Evolutionary conservation across 768 basidiomycete genomes (phyloP).

Genomic region (Suillus luteus): DNA sequence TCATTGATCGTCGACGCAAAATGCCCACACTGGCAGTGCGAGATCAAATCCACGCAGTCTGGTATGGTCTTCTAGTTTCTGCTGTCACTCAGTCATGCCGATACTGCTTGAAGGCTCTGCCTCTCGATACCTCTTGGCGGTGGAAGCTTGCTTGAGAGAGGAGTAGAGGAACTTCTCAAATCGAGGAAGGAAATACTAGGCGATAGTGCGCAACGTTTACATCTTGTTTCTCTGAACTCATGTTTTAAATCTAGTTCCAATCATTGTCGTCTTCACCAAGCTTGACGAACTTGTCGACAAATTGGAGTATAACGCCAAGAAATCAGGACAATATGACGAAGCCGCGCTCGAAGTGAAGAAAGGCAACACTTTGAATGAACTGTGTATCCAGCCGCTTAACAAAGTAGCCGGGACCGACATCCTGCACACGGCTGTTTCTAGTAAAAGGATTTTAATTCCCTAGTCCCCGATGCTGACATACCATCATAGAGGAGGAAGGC

Average conservation of each 20-base stretch:
- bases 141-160: conserved; percentile 10
- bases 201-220: conserved; percentile 3
- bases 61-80: conserved; percentile 8
- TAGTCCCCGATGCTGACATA: neutral
- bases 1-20: conserved; percentile 14
- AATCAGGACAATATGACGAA: neutral
- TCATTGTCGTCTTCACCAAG: conserved; percentile 15
- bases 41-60: conserved; percentile 20
- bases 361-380: too few species aligned
- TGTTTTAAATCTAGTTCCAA: conserved; percentile 1
- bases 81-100: neutral
- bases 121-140: conserved; percentile 9
- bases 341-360: neutral
- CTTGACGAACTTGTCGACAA: conserved; percentile 1
- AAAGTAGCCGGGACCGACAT: conserved; percentile 7
- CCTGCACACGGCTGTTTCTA: conserved; percentile 10
- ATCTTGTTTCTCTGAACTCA: neutral
- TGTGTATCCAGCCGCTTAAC: conserved; percentile 7
- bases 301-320: conserved; percentile 5
- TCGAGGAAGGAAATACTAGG: conserved; percentile 7
- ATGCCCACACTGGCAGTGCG: conserved; percentile 10
- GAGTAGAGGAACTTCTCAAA: conserved; percentile 5
- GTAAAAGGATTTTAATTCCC: neutral
- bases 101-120: conserved; percentile 6
- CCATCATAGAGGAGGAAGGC: conserved; percentile 1